These are phyloP conservation scores for Hamigera avellanea DNA, from an alignment of 495 filamentous ascomycete genomes.

Conservation along the genomic window DNA sequence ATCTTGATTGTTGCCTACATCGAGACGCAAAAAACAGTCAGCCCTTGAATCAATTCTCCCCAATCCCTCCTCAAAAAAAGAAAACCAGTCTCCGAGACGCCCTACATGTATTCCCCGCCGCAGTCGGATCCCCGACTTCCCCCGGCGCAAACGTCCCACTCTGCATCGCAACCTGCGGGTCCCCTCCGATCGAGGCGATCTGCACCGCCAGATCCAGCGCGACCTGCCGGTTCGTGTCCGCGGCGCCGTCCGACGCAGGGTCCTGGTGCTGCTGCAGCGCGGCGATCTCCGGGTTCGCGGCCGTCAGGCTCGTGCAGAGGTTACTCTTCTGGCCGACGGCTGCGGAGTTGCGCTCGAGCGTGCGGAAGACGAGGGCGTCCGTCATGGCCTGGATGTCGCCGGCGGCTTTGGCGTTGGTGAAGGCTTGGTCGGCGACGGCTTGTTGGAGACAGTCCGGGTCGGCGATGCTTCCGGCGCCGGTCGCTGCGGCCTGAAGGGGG, in stretches of 20 bases:
- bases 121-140: slow-evolving; percentile 43
- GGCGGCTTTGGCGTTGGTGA: slow-evolving; percentile 56
- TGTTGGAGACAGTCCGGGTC: slow-evolving; percentile 56
- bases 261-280: slow-evolving; percentile 55
- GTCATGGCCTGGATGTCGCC: slow-evolving; percentile 43
- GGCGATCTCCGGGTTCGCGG: slow-evolving; percentile 58
- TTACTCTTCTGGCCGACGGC: slow-evolving; percentile 41
- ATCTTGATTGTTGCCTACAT: slow-evolving; percentile 12
- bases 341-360: slow-evolving; percentile 52
- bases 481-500: slow-evolving; percentile 35
- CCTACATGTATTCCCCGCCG: slow-evolving; percentile 46
- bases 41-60: too few relatives aligned
- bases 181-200: slow-evolving; percentile 44
- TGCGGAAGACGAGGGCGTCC: slow-evolving; percentile 48
- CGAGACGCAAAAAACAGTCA: too few relatives aligned
- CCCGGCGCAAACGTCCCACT: slow-evolving; percentile 50
- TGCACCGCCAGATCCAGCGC: slow-evolving; percentile 41
- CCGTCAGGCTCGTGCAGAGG: slow-evolving; percentile 42
- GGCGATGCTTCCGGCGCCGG: slow-evolving; percentile 43
- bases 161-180: slow-evolving; percentile 43
- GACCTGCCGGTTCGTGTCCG: slow-evolving; percentile 41
- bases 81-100: too few relatives aligned
- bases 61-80: too few relatives aligned
- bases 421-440: slow-evolving; percentile 55
- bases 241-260: slow-evolving; percentile 40